A percentile compares a stretch with the other conserved stretches of the same genome.
Conservation (phyloP, 495 filamentous ascomycete genomes). For the Penicillium atrosanguineum region DNA sequence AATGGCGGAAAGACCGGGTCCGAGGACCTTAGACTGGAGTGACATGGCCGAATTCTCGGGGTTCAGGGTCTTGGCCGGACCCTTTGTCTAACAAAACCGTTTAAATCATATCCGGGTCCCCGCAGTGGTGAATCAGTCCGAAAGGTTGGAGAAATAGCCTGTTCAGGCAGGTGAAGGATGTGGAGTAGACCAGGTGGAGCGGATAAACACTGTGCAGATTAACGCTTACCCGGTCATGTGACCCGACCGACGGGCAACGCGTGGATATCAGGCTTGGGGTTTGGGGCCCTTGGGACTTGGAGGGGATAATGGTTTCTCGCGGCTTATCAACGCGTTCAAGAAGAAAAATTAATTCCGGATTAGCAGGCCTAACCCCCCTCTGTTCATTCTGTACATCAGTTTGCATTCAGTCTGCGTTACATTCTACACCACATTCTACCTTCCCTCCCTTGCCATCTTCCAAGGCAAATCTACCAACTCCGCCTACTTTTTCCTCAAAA, state of each 20-base stretch:
- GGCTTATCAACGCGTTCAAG: background rate
- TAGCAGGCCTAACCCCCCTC: background rate
- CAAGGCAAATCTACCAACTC: background rate
- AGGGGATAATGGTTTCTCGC: slow-evolving; percentile 25
- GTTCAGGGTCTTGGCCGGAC: background rate
- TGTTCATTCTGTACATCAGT: background rate
- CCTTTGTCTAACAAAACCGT: background rate
- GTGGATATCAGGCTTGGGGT: background rate
- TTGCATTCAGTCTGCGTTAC: background rate
- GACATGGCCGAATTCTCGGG: slow-evolving; percentile 1
- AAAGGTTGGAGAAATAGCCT: background rate
- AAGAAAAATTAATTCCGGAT: slow-evolving; percentile 5
- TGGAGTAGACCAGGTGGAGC: background rate
- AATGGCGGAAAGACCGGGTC: background rate
- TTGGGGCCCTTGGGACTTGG: background rate
- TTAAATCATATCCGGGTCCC: background rate
- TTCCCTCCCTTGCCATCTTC: background rate
- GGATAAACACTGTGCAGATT: slow-evolving; percentile 9
- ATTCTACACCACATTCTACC: no score
- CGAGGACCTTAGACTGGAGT: background rate
- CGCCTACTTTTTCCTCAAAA: background rate
- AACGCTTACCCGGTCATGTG: slow-evolving; percentile 18
- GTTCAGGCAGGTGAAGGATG: background rate
- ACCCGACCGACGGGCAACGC: slow-evolving; percentile 6
- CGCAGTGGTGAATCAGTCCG: background rate